Evolutionary conservation across 2,329 filamentous ascomycete species (phyloP), one percentile per base, ranked within the genome.

Genomic region (Sarocladiaceae sp.): DNA sequence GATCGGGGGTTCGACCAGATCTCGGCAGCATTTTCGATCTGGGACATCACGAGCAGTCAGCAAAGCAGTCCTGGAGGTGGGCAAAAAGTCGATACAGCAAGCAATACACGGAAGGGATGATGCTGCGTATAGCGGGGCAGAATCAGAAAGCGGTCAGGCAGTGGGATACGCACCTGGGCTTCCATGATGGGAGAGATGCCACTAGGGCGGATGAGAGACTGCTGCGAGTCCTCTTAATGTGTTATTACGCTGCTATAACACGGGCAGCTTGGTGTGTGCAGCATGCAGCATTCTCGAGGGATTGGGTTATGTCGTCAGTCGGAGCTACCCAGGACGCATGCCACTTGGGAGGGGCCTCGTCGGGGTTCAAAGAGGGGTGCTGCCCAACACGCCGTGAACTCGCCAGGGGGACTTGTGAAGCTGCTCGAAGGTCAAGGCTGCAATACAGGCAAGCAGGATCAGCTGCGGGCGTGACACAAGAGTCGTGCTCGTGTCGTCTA

Each of bases 1-100:
- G 88, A 85, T 57, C 76, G 69, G 48, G 88, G 87, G 66, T 91
- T 83, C 72, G 83, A 93, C 66, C 88, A 88, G 69, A 97, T 94
- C 66, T 93, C 82, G 70, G 97, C 93, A 66, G 93, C 93, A 70
- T 88, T 91, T 70, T 93, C 86, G 65, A 96, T 83, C 88, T 96
- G 59, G 13, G 19, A 42, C 45, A 41, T 40, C 33, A 40, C 48
- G 24, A 50, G 54, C 19, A 55, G 50, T 39, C 48, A 48, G 23
- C 29, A 45, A 33, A 29, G 47, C 34, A 33, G 48, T 48, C 47
- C 46, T 37, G 18, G 33, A 42, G 34, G 39, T 33, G 45, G 19
- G 20, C 18, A 15, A 27, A 46, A 45, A 45, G 4, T 4, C 4
- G 11, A 5, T 13, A 11, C 19, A 12, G n/a, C 37, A 11, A 24